Conservation (phyloP, 345 rosid genomes). For the Populus deltoides region DNA sequence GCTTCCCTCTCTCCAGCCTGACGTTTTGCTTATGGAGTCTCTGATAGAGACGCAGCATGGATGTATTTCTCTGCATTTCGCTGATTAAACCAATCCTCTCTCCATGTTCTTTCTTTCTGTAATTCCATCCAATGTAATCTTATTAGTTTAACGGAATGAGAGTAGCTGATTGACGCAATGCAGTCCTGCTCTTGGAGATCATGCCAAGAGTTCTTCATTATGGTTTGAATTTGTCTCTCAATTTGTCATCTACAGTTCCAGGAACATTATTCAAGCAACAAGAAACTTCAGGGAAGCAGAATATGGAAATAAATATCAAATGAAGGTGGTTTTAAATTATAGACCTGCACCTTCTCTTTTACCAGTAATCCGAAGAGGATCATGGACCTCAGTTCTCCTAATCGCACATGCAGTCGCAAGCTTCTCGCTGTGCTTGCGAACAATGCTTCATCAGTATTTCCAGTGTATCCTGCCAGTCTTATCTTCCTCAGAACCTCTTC, state of each 20-base stretch:
- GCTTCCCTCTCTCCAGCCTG: conserved; percentile 58
- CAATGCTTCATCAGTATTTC: conserved; percentile 50
- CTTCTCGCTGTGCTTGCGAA: conserved; percentile 70
- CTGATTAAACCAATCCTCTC: background rate
- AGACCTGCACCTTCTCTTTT: background rate
- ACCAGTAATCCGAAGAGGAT: conserved; percentile 69
- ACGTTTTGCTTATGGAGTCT: conserved; percentile 4
- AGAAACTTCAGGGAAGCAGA: background rate
- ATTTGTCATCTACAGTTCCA: background rate
- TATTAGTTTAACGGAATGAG: background rate
- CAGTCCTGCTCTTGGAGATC: background rate
- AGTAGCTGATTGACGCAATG: background rate
- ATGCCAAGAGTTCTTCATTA: background rate
- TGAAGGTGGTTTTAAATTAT: background rate
- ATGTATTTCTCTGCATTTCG: background rate
- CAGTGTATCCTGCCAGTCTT: conserved; percentile 49
- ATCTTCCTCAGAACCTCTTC: conserved; percentile 58
- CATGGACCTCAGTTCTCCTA: conserved; percentile 37
- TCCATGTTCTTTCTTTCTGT: background rate
- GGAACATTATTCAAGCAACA: background rate
- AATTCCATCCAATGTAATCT: background rate
- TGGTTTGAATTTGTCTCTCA: background rate
- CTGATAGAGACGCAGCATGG: background rate
- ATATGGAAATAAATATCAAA: too few species aligned
- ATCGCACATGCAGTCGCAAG: conserved; percentile 68